Evolutionary conservation across 1,284 basidiomycete genomes (phyloP).

Genomic region (Cronartium ribicola): DNA sequence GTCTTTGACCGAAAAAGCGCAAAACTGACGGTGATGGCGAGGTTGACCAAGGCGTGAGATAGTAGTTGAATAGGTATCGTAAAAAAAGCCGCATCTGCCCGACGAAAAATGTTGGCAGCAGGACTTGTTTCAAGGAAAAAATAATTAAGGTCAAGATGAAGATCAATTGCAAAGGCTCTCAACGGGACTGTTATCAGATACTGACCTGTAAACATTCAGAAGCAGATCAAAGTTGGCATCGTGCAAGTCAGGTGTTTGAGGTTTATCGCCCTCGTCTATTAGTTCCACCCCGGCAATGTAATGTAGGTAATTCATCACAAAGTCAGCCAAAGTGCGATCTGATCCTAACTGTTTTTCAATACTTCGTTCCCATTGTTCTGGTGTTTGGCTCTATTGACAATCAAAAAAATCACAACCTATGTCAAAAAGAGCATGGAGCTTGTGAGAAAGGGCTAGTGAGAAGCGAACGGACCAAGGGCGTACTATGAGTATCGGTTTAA

Average conservation of each 20-base stretch:
- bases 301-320: constrained; percentile 26
- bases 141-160: neutral
- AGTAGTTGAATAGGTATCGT: constrained; percentile 25
- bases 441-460: neutral
- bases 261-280: neutral
- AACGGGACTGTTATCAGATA: neutral
- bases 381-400: neutral
- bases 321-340: constrained; percentile 28
- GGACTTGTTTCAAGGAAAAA: constrained; percentile 7
- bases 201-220: constrained; percentile 32
- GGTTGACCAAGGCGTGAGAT: constrained; percentile 25
- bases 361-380: constrained; percentile 10
- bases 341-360: constrained; percentile 17
- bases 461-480: neutral
- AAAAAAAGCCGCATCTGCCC: constrained; percentile 32
- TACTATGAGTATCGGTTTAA: constrained; percentile 12
- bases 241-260: constrained; percentile 2
- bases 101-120: constrained; percentile 37
- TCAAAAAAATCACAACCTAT: neutral
- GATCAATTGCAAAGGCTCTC: neutral
- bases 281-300: constrained; percentile 19
- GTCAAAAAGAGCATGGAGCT: neutral
- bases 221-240: constrained; percentile 32
- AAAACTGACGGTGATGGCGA: constrained; percentile 26
- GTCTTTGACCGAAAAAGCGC: neutral